Evolutionary conservation across 1,284 basidiomycete genomes (phyloP), one percentile per base, ranked within the genome.

Genomic region (Moesziomyces sp.): DNA sequence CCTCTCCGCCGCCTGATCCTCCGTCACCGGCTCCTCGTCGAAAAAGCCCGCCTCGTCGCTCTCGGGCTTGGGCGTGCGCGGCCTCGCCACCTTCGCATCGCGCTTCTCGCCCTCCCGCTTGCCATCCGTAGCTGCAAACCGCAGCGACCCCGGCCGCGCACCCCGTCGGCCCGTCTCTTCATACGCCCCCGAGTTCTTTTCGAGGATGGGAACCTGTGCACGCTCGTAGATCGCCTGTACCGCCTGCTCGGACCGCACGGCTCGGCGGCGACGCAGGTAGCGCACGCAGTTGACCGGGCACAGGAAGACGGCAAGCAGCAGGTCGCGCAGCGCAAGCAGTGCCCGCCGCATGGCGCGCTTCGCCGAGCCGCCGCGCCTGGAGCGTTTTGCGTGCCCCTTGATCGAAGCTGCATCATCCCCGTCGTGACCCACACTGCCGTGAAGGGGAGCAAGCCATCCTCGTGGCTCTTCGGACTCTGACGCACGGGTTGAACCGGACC

Each of bases 1-100:
- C 21, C 53, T 35, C 38, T 58, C 60, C 9, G 61, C 65, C 10
- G 76, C 76, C 45, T 78, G 76, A 9, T 78, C 76, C 46, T 78
- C 76, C 3, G 74, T 78, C 1, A 78, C 74, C 0, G 72, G 62
- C 48, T 73, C 63, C 5, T 60, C 45, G 3, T 59, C 56, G 38
- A 60, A 48, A 24, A 40, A 18, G 7, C 43, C 6, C 18, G n/a
- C 24, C 16, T 54, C 53, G 58, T 60, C 16, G 14, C 42, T 46
- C 14, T 70, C 59, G 5, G 58, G 52, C 19, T 43, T 66, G 30
- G 62, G 73, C 21, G 63, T 71, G 13, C 54, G 54, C 13, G 63
- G 62, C 11, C 68, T 50, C n/a, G n/a, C 23, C n/a, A 23, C 52
- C 1, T 43, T 45, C 13, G 38, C 19, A 40, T 30, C 38, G 35